phyloP scores from a whole-genome alignment of 768 basidiomycete genomes.

The Leucogyrophana mollusca region DNA sequence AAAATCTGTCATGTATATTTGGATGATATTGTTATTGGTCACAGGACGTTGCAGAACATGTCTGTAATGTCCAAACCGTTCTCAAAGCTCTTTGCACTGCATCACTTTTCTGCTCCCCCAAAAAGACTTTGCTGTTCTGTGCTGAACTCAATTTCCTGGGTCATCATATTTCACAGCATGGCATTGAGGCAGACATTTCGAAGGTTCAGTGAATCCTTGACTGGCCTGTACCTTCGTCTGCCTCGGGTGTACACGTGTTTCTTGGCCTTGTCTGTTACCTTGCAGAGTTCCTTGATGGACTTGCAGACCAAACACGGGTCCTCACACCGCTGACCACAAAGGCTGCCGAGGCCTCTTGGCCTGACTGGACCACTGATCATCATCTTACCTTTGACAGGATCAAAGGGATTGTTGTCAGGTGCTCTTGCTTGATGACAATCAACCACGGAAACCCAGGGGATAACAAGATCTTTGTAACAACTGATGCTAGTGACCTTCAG shows the following conservation, averaged over 20 bases:
- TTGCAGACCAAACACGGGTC: slow-evolving; percentile 10
- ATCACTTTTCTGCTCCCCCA: slow-evolving; percentile 23
- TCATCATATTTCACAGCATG: slow-evolving; percentile 23
- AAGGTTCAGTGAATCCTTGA: slow-evolving; percentile 27
- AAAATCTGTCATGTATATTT: slow-evolving; percentile 26
- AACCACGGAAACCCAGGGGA: slow-evolving; percentile 21
- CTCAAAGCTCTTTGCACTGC: slow-evolving; percentile 23
- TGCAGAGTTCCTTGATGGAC: slow-evolving; percentile 22
- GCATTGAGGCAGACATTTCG: slow-evolving; percentile 20
- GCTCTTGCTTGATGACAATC: slow-evolving; percentile 28
- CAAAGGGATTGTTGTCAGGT: slow-evolving; percentile 18
- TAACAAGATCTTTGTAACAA: slow-evolving; percentile 10
- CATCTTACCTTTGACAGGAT: slow-evolving; percentile 16
- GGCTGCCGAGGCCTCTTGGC: slow-evolving; percentile 23
- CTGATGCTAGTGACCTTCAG: slow-evolving; percentile 1
- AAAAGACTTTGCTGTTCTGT: no score
- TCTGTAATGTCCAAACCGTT: slow-evolving; percentile 24
- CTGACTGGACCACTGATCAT: slow-evolving; percentile 21
- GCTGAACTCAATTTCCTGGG: slow-evolving; percentile 24
- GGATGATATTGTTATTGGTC: slow-evolving; percentile 34
- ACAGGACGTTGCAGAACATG: slow-evolving; percentile 31
- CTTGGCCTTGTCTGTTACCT: slow-evolving; percentile 31
- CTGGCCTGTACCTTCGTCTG: slow-evolving; percentile 23
- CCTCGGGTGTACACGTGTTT: slow-evolving; percentile 20
- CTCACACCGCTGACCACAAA: slow-evolving; percentile 14